Percentiles rank a stretch among this genome's conserved stretches.
Evolutionary conservation across 495 filamentous ascomycete species (phyloP).

Genomic region (Penicillium parvum): DNA sequence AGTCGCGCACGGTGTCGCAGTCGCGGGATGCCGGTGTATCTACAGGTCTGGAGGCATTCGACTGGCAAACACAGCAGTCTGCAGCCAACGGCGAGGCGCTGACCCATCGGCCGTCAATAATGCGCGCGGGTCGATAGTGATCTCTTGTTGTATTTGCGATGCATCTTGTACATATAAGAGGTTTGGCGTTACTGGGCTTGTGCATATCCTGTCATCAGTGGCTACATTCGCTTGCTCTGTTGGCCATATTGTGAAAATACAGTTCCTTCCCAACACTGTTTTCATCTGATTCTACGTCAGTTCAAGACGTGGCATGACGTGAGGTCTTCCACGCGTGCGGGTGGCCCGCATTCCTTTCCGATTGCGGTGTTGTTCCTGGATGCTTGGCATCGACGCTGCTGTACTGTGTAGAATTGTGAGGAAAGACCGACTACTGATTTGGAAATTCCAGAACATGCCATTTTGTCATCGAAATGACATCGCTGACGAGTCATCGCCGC

Average conservation of each 20-base stretch:
- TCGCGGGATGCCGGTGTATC: conserved; percentile 22
- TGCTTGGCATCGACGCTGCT: too few relatives aligned
- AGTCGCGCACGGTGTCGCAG: conserved; percentile 23
- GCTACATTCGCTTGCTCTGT: neutral
- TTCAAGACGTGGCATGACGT: neutral
- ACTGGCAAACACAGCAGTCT: conserved; percentile 15
- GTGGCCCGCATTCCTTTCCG: conserved; percentile 2
- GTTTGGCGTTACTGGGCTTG: neutral
- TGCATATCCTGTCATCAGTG: neutral
- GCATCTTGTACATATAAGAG: conserved; percentile 8
- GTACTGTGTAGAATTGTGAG: too few relatives aligned
- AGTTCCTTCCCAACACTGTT: neutral
- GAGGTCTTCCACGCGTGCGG: conserved; percentile 1
- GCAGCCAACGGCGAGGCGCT: conserved; percentile 17
- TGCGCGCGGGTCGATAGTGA: conserved; percentile 21
- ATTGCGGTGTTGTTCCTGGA: neutral
- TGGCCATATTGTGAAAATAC: neutral
- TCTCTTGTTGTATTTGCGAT: neutral
- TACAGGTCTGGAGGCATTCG: conserved; percentile 27
- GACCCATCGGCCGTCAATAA: conserved; percentile 29
- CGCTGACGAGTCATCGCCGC: too few relatives aligned
- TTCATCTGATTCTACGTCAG: neutral
- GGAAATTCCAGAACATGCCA: too few relatives aligned
- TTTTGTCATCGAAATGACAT: too few relatives aligned
- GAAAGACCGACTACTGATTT: too few relatives aligned